Percentiles rank a stretch among this genome's conserved stretches.
Evolutionary conservation across 148 eudicot genomes (phyloP).

Genomic region (Rhododendron ferrugineum): DNA sequence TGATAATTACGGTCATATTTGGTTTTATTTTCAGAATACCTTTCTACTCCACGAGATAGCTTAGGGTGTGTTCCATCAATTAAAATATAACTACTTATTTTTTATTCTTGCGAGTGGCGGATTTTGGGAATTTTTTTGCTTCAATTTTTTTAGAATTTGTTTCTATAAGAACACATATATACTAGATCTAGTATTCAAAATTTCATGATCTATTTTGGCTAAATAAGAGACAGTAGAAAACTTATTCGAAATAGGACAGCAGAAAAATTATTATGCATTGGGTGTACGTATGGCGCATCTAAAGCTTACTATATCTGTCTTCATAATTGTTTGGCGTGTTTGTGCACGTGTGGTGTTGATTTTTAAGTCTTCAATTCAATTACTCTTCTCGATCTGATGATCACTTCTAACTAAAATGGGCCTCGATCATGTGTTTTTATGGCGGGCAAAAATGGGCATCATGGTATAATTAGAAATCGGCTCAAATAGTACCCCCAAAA

Average conservation of each 20-base stretch:
- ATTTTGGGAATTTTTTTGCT: neutral
- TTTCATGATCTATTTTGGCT: neutral
- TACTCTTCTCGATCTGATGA: neutral
- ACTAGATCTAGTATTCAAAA: neutral
- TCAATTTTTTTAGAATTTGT: neutral
- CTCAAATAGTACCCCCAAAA: neutral
- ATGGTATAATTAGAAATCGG: neutral
- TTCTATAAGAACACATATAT: neutral
- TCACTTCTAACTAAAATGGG: neutral
- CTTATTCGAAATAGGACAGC: neutral
- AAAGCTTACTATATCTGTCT: neutral
- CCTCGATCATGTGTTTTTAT: neutral
- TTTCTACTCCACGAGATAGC: neutral
- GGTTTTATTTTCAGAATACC: neutral
- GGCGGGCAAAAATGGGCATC: neutral
- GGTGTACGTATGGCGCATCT: neutral
- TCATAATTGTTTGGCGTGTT: constrained; percentile 5
- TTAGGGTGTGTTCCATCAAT: no score
- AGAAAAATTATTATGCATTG: neutral
- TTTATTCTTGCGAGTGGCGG: neutral
- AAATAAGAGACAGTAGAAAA: neutral
- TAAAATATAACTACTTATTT: no score
- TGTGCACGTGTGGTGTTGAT: constrained; percentile 26
- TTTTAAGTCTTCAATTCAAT: neutral
- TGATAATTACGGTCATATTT: neutral